Evolutionary conservation across 1,284 basidiomycete genomes (phyloP), one percentile per base, ranked within the genome.

Genomic region (Lentinus polychrous): DNA sequence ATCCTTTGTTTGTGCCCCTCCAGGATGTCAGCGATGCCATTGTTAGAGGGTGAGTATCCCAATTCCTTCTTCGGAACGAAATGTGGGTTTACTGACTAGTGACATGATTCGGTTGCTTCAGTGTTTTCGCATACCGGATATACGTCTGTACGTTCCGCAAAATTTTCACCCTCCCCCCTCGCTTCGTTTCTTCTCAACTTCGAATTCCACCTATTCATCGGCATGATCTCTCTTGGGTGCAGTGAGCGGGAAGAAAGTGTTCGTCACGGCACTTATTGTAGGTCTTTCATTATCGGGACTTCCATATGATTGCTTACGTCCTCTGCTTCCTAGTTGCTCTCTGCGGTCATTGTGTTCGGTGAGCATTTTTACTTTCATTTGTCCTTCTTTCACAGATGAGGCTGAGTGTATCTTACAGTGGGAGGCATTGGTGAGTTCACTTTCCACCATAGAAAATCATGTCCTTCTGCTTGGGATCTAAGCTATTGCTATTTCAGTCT

Each of bases 231-330:
- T 10, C 10, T 27, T 27, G 27, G 4, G 27, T 27, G 8, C 31
- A 60, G 58, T 60, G 33, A 60, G 58, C 48, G 45, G 52, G 14
- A 35, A 43, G 10, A 55, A 55, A 14, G 37, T 40, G n/a, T 33
- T 49, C 14, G 40, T 58, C 10, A 45, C 50, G 1, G 41, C 34
- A 3, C 39, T 48, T 6, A 49, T 60, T 23, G 58, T 60, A 40
- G 39, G 58, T 51, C 10, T 6, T 36, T 23, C 12, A 8, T 14
- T 23, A 12, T 23, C 39, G 10, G 17, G 39, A n/a, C 12, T 5
- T 14, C 37, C 41, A 2, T 36, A 11, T 20, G 20, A 38, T 33
- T 15, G 7, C 17, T 23, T 18, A 27, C 14, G 24, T 6, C 3
- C 7, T 8, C 3, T 44, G 15, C 10, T n/a, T 17, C 20, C 7